These are phyloP conservation scores for Russula griseocarnosa DNA, from an alignment of 768 basidiomycete genomes.

Conservation along the genomic window DNA sequence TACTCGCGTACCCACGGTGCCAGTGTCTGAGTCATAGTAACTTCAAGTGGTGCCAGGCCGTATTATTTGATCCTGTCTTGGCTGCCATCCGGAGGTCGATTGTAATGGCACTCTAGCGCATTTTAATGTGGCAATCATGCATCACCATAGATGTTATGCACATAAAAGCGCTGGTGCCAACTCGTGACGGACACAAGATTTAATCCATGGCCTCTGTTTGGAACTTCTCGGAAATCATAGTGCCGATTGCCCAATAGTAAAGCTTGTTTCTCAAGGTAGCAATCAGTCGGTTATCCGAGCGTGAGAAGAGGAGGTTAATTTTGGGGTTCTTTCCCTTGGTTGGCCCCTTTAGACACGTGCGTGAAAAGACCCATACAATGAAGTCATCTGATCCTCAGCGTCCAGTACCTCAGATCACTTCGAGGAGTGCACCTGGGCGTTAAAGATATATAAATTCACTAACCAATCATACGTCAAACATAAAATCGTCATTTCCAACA, in stretches of 20 bases:
- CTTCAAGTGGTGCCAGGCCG: neutral
- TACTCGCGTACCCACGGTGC: neutral
- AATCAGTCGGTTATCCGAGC: no score
- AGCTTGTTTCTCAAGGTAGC: neutral
- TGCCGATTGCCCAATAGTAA: neutral
- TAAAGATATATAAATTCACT: neutral
- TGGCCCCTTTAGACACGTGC: neutral
- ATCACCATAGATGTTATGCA: neutral
- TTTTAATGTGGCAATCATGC: no score
- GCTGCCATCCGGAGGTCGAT: neutral
- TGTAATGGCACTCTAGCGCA: neutral
- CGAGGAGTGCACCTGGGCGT: neutral
- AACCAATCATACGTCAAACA: constrained; percentile 18
- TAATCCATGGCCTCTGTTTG: neutral
- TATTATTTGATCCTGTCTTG: neutral
- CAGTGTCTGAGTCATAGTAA: no score
- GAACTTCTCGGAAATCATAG: neutral
- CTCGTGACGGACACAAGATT: neutral
- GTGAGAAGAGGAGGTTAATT: neutral
- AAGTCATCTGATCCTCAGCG: neutral
- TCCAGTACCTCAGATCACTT: neutral
- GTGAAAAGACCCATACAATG: neutral
- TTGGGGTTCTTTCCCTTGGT: neutral
- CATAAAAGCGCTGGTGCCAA: neutral
- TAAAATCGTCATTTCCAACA: constrained; percentile 8